phyloP scores from a whole-genome alignment of 2,329 filamentous ascomycete species.

The Pseudogymnoascus sp. region DNA sequence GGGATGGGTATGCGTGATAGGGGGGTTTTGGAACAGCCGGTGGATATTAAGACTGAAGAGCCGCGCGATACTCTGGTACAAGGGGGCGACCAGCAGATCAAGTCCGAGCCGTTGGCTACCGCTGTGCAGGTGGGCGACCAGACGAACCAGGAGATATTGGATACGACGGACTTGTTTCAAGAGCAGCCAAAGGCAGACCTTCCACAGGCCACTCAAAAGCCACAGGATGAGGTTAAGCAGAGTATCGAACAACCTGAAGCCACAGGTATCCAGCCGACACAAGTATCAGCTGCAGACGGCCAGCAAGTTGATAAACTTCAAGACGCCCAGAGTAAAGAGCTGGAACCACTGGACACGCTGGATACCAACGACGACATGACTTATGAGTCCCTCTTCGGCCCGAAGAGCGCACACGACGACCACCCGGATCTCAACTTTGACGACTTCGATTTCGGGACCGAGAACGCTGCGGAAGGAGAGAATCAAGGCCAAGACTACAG shows the following conservation, averaged over 20 bases:
- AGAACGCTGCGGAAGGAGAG: conserved; percentile 16
- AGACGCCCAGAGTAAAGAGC: background rate
- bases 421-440: conserved; percentile 22
- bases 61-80: background rate
- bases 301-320: background rate
- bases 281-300: background rate
- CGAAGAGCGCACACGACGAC: conserved; percentile 14
- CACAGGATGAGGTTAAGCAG: background rate
- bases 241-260: background rate
- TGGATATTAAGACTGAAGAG: background rate
- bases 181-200: background rate
- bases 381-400: conserved; percentile 25
- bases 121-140: background rate
- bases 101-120: background rate
- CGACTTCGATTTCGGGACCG: conserved; percentile 23
- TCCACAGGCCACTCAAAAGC: background rate
- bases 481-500: conserved; percentile 16
- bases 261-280: background rate
- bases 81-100: background rate
- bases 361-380: conserved; percentile 20
- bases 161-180: background rate
- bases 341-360: conserved; percentile 12
- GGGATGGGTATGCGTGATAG: background rate
- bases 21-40: background rate
- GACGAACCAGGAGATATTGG: background rate